Base-by-base conservation (phyloP, 83 land plant species). In the Isoetes engelmannii region DNA sequence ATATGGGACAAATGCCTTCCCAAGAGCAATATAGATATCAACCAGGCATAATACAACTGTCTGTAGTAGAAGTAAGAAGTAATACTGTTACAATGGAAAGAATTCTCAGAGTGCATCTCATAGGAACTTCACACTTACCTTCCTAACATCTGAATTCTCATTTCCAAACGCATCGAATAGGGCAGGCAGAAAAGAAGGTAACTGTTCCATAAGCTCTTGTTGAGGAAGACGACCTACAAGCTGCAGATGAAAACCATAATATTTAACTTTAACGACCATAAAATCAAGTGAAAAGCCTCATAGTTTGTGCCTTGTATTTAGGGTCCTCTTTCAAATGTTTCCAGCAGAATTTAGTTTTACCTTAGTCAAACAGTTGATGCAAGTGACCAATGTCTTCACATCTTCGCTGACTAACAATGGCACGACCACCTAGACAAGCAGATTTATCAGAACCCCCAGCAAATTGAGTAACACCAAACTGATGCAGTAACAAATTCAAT, bases 141-240 rank as follows among this genome's bases (percentile, higher is more conserved):
- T 95, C 41, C 99, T 88, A 41, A 95, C 99, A 82, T 95, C 97
- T 17, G 99, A 90, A 81, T 92, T 92, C 74, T 83, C 97, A 63
- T 88, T 88, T 7, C 89, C 86, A 69, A 95, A 95, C 41, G 99
- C 99, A 70, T 95, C 97, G 79, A 95, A 90, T 50, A 95, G 85
- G 61, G 86, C 87, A 66, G 93, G 97, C 56, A 95, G 73, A 78
- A 95, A 95, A 41, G 97, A 83, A 41, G 90, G 88, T 47, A 95
- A 51, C 70, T 91, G 93, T 59, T 82, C 77, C 91, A 89, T 80
- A 46, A 95, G 70, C 56, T 88, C 94, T 72, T 91, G 95, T 43
- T 88, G 80, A 45, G 94, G 85, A 71, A 95, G 84, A 65, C 97
- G 82, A 19, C 87, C 86, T 10, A 95, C 93, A 75, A 95, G 84